Base-by-base conservation (phyloP, 257 asterid genomes). In the Sherardia arvensis region DNA sequence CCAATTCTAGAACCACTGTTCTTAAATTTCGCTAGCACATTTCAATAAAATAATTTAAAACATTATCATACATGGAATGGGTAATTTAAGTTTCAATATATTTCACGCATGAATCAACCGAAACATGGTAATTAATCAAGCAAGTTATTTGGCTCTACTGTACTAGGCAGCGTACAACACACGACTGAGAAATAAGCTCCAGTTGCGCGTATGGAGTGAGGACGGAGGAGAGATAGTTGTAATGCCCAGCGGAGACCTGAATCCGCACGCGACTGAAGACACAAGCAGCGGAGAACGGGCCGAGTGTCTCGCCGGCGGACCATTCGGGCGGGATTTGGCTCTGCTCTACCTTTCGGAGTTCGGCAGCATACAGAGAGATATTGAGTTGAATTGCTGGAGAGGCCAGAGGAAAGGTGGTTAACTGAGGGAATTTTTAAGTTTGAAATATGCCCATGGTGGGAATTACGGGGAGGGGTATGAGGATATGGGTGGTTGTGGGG, bases 241-340 rank as follows among this genome's bases (percentile, higher is more conserved):
- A 91, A 71, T 14, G 98, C 98, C 98, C 98, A 91, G 1, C 98
- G 96, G 73, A 88, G 88, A n/a, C n/a, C 74, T 91, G 98, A n/a
- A 91, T 88, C 98, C 98, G 66, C 94, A 74, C 1, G 96, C 95
- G 8, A 91, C 88, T 3, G 98, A 86, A 0, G 98, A 81, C 2
- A 86, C 84, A 47, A 95, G 91, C 34, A 91, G 71, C 3, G 43
- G 33, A 0, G 66, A 36, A 48, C 66, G 69, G 32, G 38, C 71
- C 66, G 79, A 70, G 32, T 77, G 73, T 1, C 73, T 57, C 25
- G n/a, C 59, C 45, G 77, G 17, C 59, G 53, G 65, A 3, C 74
- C 66, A 61, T 48, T 47, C 8, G 32, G 1, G 23, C 38, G 53
- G 14, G 61, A 63, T 57, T 38, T 75, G 58, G 51, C 51, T 51